Conservation (phyloP, 139 green algal genomes). For the Micractinium sp. region DNA sequence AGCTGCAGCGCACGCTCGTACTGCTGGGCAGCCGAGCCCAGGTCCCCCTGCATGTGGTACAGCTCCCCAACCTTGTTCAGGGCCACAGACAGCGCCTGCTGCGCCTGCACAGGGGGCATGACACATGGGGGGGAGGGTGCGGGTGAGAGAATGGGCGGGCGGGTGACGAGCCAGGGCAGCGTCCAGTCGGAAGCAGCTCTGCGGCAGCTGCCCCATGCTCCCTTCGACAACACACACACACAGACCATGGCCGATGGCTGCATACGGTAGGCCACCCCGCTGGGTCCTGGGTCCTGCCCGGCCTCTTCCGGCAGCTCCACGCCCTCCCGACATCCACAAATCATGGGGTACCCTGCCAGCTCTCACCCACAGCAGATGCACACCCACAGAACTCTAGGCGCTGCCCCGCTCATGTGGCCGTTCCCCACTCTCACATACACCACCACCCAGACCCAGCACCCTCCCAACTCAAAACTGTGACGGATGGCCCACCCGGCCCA, state of each 20-base stretch:
- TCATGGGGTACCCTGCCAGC: neutral
- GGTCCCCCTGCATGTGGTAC: conserved; percentile 33
- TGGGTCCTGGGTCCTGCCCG: neutral
- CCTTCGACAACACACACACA: too few relatives aligned
- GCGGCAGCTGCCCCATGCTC: too few relatives aligned
- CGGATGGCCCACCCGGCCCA: neutral
- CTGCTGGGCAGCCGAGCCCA: conserved; percentile 7
- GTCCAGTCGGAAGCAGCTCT: too few relatives aligned
- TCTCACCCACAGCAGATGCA: neutral
- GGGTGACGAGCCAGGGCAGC: neutral
- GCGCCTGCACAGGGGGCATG: neutral
- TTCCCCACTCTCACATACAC: neutral
- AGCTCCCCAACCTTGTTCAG: conserved; percentile 51
- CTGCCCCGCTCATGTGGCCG: neutral
- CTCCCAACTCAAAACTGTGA: neutral
- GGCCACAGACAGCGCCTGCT: conserved; percentile 40
- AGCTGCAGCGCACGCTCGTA: conserved; percentile 35
- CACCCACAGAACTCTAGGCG: neutral
- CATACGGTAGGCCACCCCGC: neutral
- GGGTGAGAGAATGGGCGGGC: neutral
- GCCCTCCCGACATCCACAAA: too few relatives aligned
- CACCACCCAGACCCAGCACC: neutral
- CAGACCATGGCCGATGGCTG: neutral
- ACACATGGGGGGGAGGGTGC: neutral
- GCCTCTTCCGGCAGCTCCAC: neutral